A percentile compares a stretch with the other conserved stretches of the same genome.
phyloP scores from a whole-genome alignment of 2,329 filamentous ascomycete genomes.

The Paracamarosporium sp. region DNA sequence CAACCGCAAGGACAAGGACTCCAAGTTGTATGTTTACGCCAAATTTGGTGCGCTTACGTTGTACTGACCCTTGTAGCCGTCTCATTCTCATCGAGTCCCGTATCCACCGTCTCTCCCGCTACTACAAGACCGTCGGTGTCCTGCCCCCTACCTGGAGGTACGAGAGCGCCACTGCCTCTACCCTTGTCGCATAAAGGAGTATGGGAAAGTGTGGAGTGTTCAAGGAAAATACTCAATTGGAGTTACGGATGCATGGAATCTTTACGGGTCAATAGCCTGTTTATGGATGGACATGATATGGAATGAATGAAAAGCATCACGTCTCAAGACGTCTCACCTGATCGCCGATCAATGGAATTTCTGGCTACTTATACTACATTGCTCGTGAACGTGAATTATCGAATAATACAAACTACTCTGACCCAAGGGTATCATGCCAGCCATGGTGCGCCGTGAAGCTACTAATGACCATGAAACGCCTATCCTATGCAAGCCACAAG shows the following conservation, averaged over 20 bases:
- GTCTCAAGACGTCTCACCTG: conserved; percentile 17
- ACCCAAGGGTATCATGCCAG: conserved; percentile 27
- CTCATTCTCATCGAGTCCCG: conserved; percentile 99
- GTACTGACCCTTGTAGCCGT: conserved; percentile 59
- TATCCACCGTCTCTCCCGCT: conserved; percentile 98
- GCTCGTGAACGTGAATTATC: not conserved
- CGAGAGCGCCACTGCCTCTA: conserved; percentile 88
- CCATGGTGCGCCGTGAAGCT: not conserved
- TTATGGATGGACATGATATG: conserved; percentile 39
- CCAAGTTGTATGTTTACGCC: conserved; percentile 73
- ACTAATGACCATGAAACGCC: conserved; percentile 15
- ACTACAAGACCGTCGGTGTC: conserved; percentile 96
- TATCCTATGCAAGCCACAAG: not conserved
- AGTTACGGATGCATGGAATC: conserved; percentile 46
- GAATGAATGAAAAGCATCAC: conserved; percentile 48
- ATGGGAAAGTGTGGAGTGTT: conserved; percentile 29
- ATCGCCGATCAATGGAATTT: not conserved
- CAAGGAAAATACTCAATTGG: conserved; percentile 38
- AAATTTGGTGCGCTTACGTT: not conserved
- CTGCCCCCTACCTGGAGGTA: conserved; percentile 97
- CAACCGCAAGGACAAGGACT: conserved; percentile 99
- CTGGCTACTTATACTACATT: not conserved
- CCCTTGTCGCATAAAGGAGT: conserved; percentile 51
- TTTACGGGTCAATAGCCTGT: conserved; percentile 38
- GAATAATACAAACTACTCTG: not conserved